Evolutionary conservation across 2,329 filamentous ascomycete species (phyloP).

Genomic region (Huntiella savannae): DNA sequence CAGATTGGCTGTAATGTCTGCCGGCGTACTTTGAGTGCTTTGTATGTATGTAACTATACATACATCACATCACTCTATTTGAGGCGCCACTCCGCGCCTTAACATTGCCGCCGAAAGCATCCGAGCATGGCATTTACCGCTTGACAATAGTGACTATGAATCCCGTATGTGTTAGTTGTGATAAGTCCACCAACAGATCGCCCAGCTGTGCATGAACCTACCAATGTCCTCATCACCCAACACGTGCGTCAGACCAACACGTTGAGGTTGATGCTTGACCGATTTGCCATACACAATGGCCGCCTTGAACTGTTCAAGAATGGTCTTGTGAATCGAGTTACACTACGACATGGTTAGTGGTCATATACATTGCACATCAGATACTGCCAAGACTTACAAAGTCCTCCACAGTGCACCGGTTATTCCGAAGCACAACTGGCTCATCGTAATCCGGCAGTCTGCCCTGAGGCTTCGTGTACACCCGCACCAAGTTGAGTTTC

Average conservation of each 20-base stretch:
- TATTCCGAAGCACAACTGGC: conserved; percentile 73
- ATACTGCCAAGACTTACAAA: conserved; percentile 48
- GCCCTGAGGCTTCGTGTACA: conserved; percentile 98
- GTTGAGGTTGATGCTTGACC: conserved; percentile 95
- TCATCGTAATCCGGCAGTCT: conserved; percentile 79
- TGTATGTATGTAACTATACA: neutral
- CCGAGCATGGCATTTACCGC: conserved; percentile 5
- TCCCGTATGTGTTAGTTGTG: neutral
- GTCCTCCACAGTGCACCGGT: conserved; percentile 79
- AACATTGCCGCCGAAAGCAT: neutral
- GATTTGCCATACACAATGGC: conserved; percentile 95
- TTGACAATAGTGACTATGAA: conserved; percentile 10
- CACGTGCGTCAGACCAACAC: conserved; percentile 79
- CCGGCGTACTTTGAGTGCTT: too few species aligned
- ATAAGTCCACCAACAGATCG: neutral
- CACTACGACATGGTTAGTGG: conserved; percentile 37
- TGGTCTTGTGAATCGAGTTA: conserved; percentile 90
- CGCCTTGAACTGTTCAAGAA: conserved; percentile 85
- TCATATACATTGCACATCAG: neutral
- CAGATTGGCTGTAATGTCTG: too few species aligned
- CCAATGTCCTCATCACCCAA: conserved; percentile 93
- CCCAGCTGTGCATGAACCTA: conserved; percentile 18
- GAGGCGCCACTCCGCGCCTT: neutral
- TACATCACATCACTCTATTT: neutral
- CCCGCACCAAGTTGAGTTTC: conserved; percentile 71